Percentiles rank a stretch among this genome's conserved stretches.
Evolutionary conservation across 441 rosid genomes (phyloP).

Genomic region (Raphanus hybrid): DNA sequence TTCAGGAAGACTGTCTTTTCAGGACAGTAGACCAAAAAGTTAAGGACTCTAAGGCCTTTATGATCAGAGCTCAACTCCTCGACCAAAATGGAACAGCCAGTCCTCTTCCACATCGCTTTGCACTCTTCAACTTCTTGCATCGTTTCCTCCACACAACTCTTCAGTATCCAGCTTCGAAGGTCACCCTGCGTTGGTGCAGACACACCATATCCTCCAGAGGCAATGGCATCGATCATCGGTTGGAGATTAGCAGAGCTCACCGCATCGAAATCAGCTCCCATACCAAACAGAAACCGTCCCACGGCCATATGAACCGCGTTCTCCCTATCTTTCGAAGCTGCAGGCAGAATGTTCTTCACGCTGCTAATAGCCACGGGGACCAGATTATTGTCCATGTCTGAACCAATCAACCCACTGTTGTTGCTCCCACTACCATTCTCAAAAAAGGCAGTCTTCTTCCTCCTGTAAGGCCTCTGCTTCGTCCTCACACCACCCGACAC

Average conservation of each 20-base stretch:
- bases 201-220: constrained; percentile 50
- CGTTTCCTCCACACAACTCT: constrained; percentile 66
- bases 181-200: constrained; percentile 58
- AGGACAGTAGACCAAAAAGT: constrained; percentile 62
- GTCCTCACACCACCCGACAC: constrained; percentile 33
- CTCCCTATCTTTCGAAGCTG: constrained; percentile 38
- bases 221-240: constrained; percentile 64
- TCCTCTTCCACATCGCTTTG: constrained; percentile 56
- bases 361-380: constrained; percentile 35
- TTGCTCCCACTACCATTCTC: constrained; percentile 34
- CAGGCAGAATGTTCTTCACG: constrained; percentile 25
- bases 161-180: constrained; percentile 69
- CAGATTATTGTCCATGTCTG: constrained; percentile 28
- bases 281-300: constrained; percentile 74
- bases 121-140: constrained; percentile 53
- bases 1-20: constrained; percentile 67
- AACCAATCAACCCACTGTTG: constrained; percentile 15
- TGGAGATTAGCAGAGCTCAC: constrained; percentile 68
- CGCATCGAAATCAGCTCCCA: constrained; percentile 73
- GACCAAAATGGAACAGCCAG: constrained; percentile 76
- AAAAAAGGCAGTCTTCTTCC: constrained; percentile 48
- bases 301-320: constrained; percentile 51
- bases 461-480: constrained; percentile 42
- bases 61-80: constrained; percentile 57
- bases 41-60: constrained; percentile 53